Evolutionary conservation across 1,139 yeast genomes (phyloP).

Genomic region (Geotrichum carabidarum): DNA sequence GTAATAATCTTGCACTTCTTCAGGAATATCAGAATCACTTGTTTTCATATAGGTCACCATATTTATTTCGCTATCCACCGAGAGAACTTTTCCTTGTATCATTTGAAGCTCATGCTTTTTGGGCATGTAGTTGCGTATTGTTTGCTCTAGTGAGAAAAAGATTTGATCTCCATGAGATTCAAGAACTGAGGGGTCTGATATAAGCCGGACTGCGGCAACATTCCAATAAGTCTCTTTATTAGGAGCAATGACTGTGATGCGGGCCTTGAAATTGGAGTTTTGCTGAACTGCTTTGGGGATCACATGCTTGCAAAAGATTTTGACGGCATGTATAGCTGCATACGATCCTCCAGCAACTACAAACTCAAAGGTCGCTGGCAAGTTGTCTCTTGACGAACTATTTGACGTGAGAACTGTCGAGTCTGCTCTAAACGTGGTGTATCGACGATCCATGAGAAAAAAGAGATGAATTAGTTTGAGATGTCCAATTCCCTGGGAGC

Average conservation of each 20-base stretch:
- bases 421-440: too few species aligned
- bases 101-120: constrained; percentile 1
- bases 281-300: constrained; percentile 8
- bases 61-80: constrained; percentile 5
- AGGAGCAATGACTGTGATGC: constrained; percentile 15
- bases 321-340: constrained; percentile 15
- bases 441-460: too few species aligned
- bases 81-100: constrained; percentile 15
- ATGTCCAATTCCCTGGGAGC: too few species aligned
- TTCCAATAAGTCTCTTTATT: constrained; percentile 19
- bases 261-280: constrained; percentile 1
- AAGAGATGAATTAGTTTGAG: too few species aligned
- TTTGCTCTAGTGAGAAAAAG: constrained; percentile 11
- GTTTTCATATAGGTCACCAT: constrained; percentile 6
- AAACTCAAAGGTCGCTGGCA: not conserved
- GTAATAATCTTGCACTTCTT: not conserved
- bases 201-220: constrained; percentile 16
- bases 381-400: too few species aligned
- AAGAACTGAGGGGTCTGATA: constrained; percentile 3
- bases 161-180: constrained; percentile 6
- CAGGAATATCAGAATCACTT: not conserved
- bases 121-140: constrained; percentile 9
- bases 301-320: constrained; percentile 7
- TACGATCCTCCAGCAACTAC: constrained; percentile 20
- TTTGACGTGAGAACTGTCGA: too few species aligned